phyloP scores from a whole-genome alignment of 208 protist species.

The Angomonas ambiguus region DNA sequence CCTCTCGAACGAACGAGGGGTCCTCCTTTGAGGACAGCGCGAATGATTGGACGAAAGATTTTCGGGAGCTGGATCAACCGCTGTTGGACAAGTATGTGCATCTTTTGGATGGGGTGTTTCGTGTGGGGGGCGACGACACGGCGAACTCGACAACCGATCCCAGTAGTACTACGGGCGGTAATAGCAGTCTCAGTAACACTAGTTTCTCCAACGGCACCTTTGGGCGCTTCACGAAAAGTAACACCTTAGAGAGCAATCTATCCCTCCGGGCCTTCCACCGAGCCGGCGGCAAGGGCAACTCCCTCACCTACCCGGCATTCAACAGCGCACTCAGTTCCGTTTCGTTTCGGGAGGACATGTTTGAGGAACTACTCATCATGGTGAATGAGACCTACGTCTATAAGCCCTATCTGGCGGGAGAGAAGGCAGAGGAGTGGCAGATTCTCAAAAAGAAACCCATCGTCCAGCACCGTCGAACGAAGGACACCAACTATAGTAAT shows the following conservation, averaged over 20 bases:
- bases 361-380: slow-evolving; percentile 33
- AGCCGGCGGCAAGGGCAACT: slow-evolving; percentile 1
- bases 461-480: slow-evolving; percentile 15
- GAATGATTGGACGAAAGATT: slow-evolving; percentile 1
- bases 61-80: slow-evolving; percentile 16
- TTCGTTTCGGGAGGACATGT: slow-evolving; percentile 28
- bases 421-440: slow-evolving; percentile 35
- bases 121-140: not conserved
- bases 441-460: slow-evolving; percentile 25
- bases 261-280: slow-evolving; percentile 4
- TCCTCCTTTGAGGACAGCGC: not conserved
- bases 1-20: not conserved
- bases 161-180: not conserved
- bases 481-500: not conserved
- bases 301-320: slow-evolving; percentile 28
- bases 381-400: slow-evolving; percentile 36
- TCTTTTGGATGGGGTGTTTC: slow-evolving; percentile 16
- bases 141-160: not conserved
- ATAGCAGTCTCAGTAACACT: not conserved
- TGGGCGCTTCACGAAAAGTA: slow-evolving; percentile 1
- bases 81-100: slow-evolving; percentile 14
- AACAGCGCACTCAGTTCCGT: slow-evolving; percentile 26
- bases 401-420: slow-evolving; percentile 26
- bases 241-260: slow-evolving; percentile 14
- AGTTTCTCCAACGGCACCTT: slow-evolving; percentile 2